Percentiles rank a stretch among this genome's conserved stretches.
phyloP scores from a whole-genome alignment of 2,329 filamentous ascomycete genomes.

The Domatiomyces catenatus region DNA sequence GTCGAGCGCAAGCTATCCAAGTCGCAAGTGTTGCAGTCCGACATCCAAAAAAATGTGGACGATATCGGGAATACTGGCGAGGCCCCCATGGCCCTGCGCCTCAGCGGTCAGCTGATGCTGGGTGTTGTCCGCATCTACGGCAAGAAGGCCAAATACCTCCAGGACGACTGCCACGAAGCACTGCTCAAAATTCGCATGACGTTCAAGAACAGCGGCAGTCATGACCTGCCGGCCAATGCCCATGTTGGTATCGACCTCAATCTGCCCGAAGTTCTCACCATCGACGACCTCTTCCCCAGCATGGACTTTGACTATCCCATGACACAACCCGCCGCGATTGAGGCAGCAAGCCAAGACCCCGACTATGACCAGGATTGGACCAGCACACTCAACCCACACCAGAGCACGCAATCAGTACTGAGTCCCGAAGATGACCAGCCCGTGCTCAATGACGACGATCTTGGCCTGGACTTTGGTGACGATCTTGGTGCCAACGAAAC shows the following conservation, averaged over 20 bases:
- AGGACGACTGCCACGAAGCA: constrained; percentile 96
- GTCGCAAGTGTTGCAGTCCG: constrained; percentile 84
- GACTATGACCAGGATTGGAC: constrained; percentile 37
- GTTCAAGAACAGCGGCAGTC: constrained; percentile 85
- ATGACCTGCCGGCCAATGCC: constrained; percentile 76
- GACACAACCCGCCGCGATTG: constrained; percentile 46
- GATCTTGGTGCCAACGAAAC: constrained; percentile 51
- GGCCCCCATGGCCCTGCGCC: constrained; percentile 82
- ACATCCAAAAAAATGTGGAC: constrained; percentile 85
- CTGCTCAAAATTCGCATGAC: constrained; percentile 98
- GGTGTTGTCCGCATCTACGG: constrained; percentile 97
- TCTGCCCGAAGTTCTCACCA: constrained; percentile 81
- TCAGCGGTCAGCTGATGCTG: constrained; percentile 84
- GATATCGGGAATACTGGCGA: constrained; percentile 87
- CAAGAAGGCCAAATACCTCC: constrained; percentile 84
- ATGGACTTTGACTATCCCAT: constrained; percentile 69
- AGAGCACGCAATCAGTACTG: constrained; percentile 43
- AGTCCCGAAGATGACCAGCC: constrained; percentile 28
- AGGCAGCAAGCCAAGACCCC: constrained; percentile 6
- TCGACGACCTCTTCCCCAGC: constrained; percentile 79
- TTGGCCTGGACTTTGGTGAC: constrained; percentile 61
- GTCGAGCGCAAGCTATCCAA: constrained; percentile 97
- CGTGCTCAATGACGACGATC: constrained; percentile 46
- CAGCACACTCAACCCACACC: constrained; percentile 62
- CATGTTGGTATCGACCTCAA: constrained; percentile 73